These are phyloP conservation scores for Boletus sp. DNA, from an alignment of 1,284 basidiomycete genomes.

Conservation along the genomic window DNA sequence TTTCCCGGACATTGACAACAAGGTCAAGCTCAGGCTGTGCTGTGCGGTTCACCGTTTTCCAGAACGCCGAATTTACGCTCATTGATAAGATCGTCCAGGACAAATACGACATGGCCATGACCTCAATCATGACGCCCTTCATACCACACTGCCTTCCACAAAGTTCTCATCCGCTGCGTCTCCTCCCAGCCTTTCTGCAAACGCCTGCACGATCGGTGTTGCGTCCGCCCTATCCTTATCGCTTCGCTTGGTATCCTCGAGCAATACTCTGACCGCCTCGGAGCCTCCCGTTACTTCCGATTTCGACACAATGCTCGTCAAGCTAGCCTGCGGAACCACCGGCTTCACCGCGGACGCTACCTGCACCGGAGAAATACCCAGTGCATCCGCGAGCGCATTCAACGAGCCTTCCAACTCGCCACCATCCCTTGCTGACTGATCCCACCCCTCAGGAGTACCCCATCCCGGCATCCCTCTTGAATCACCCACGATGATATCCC, in stretches of 20 bases:
- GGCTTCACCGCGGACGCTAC: slow-evolving; percentile 58
- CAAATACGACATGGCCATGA: too few relatives aligned
- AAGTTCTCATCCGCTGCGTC: neutral
- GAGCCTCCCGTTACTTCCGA: slow-evolving; percentile 40
- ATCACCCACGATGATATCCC: slow-evolving; percentile 16
- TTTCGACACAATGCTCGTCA: slow-evolving; percentile 44
- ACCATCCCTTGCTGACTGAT: neutral
- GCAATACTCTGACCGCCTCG: slow-evolving; percentile 39
- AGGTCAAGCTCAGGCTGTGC: too few relatives aligned
- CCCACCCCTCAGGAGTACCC: neutral
- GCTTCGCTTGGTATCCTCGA: slow-evolving; percentile 21
- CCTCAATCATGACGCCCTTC: too few relatives aligned
- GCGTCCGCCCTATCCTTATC: neutral
- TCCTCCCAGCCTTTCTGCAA: neutral
- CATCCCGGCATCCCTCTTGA: neutral
- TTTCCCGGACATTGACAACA: too few relatives aligned
- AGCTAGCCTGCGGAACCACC: slow-evolving; percentile 53
- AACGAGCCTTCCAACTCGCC: slow-evolving; percentile 47
- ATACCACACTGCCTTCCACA: neutral
- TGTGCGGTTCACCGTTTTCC: too few relatives aligned
- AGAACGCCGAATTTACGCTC: too few relatives aligned
- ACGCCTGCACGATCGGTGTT: neutral
- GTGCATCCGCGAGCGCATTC: slow-evolving; percentile 51
- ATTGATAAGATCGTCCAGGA: too few relatives aligned
- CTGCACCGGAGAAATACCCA: slow-evolving; percentile 58